phyloP scores from a whole-genome alignment of 768 basidiomycete species.

The Tulasnella sp. region DNA sequence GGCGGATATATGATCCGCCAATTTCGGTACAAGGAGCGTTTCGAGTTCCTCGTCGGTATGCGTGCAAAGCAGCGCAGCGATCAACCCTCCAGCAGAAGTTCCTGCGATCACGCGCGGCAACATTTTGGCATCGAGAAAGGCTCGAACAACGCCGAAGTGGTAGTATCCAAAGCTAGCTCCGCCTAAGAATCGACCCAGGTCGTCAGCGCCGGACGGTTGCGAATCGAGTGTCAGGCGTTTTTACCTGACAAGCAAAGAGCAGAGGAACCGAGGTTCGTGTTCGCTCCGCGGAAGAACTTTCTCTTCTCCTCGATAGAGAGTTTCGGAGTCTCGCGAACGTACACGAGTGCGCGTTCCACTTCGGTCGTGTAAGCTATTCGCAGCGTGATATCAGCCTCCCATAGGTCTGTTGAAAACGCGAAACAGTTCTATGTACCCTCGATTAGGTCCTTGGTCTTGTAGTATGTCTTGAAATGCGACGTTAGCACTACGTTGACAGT shows the following conservation, averaged over 20 bases:
- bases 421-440: constrained; percentile 45
- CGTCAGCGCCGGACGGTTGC: not conserved
- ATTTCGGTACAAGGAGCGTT: constrained; percentile 60
- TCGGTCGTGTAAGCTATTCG: constrained; percentile 70
- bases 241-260: constrained; percentile 86
- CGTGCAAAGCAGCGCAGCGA: constrained; percentile 67
- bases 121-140: constrained; percentile 75
- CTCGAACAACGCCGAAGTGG: constrained; percentile 87
- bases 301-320: constrained; percentile 81
- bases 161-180: constrained; percentile 86
- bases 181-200: not conserved
- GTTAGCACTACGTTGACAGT: not conserved
- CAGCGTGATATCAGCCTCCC: not conserved
- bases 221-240: not conserved
- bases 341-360: constrained; percentile 62
- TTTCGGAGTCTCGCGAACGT: constrained; percentile 59
- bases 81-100: constrained; percentile 84
- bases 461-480: constrained; percentile 54
- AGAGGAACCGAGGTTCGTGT: constrained; percentile 80
- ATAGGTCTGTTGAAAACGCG: not conserved
- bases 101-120: constrained; percentile 90
- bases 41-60: constrained; percentile 81
- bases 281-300: constrained; percentile 80
- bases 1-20: constrained; percentile 63
- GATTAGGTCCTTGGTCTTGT: constrained; percentile 81